Conservation (phyloP, 805 yeast species). For the Candida arabinofermentans region DNA sequence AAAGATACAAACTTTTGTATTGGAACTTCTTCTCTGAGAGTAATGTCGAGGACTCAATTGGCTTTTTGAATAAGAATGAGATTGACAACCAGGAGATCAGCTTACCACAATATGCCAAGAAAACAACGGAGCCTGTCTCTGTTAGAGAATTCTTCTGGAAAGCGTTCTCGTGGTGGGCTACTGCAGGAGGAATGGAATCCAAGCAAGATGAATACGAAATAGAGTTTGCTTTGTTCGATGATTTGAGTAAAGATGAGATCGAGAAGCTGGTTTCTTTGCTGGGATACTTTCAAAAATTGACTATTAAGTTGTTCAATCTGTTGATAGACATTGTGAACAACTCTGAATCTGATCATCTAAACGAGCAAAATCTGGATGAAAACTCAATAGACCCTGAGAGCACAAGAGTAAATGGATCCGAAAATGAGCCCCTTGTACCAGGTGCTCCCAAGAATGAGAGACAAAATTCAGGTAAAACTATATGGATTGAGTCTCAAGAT, state of each 20-base stretch:
- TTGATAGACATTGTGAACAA: slow-evolving; percentile 36
- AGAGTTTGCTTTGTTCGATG: slow-evolving; percentile 30
- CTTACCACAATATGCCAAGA: slow-evolving; percentile 14
- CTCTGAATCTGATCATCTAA: slow-evolving; percentile 21
- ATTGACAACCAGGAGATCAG: slow-evolving; percentile 11
- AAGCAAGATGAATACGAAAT: slow-evolving; percentile 35
- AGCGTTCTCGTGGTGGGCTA: slow-evolving; percentile 84
- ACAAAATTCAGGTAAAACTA: background rate
- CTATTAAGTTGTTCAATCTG: slow-evolving; percentile 38
- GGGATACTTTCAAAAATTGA: slow-evolving; percentile 50
- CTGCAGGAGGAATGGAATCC: slow-evolving; percentile 62
- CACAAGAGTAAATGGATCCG: slow-evolving; percentile 3
- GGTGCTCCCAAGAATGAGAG: background rate
- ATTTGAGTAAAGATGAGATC: slow-evolving; percentile 18
- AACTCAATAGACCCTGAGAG: slow-evolving; percentile 5
- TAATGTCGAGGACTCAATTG: slow-evolving; percentile 1
- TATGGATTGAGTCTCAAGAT: slow-evolving; percentile 41
- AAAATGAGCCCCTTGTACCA: slow-evolving; percentile 10
- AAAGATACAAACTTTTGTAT: slow-evolving; percentile 30
- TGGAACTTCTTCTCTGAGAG: slow-evolving; percentile 10
- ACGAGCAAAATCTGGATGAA: slow-evolving; percentile 6
- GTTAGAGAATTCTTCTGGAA: slow-evolving; percentile 61
- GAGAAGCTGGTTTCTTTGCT: slow-evolving; percentile 32
- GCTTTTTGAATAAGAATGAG: slow-evolving; percentile 4
- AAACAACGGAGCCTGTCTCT: slow-evolving; percentile 42